These are phyloP conservation scores for Mucor mucedo DNA, from an alignment of 371 early-diverging fungal genomes.

Conservation along the genomic window DNA sequence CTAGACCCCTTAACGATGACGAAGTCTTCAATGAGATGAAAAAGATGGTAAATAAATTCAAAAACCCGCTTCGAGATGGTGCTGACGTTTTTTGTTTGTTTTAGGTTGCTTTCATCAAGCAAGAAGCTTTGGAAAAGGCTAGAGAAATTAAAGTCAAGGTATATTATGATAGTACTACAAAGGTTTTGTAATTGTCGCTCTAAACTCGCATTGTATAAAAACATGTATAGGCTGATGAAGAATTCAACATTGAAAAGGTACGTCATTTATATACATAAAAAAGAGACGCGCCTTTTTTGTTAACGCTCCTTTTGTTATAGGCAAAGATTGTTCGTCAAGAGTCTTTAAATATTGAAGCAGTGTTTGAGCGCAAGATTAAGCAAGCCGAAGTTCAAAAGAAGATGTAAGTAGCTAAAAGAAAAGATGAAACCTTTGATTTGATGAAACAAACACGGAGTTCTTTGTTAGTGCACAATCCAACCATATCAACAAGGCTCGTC, in stretches of 20 bases:
- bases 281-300: conserved; percentile 8
- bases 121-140: conserved; percentile 96
- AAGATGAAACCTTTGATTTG: conserved; percentile 3
- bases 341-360: conserved; percentile 86
- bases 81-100: background rate
- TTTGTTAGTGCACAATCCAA: conserved; percentile 86
- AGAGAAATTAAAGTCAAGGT: conserved; percentile 98
- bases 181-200: background rate
- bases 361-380: conserved; percentile 89
- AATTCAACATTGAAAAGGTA: conserved; percentile 98
- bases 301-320: conserved; percentile 31
- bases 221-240: conserved; percentile 85
- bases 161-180: background rate
- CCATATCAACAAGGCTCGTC: conserved; percentile 93
- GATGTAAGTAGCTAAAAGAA: conserved; percentile 63
- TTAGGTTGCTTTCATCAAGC: conserved; percentile 11
- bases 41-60: conserved; percentile 71
- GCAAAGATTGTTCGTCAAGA: conserved; percentile 94
- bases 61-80: background rate
- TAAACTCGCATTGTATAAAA: too few species aligned
- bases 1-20: conserved; percentile 85
- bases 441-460: conserved; percentile 1
- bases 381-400: conserved; percentile 90
- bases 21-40: conserved; percentile 90
- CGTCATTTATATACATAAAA: conserved; percentile 17